Percentiles rank a stretch among this genome's conserved stretches.
Evolutionary conservation across 306 rosid species (phyloP).

Genomic region (Senna tora): DNA sequence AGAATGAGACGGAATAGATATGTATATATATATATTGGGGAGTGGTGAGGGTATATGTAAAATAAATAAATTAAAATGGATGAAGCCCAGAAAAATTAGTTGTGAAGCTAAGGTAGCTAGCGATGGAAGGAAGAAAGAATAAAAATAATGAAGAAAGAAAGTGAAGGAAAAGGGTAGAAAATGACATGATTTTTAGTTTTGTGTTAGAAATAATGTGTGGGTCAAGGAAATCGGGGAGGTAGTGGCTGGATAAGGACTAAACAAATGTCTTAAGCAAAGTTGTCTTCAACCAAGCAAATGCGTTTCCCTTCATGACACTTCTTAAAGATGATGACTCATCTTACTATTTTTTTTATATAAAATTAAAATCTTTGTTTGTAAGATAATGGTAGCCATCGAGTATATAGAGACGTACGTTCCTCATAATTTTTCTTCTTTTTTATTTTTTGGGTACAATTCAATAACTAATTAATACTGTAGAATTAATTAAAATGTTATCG

Average conservation of each 20-base stretch:
- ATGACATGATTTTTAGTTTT: conserved; percentile 23
- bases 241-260: conserved; percentile 51
- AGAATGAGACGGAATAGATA: no score
- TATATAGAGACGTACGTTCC: no score
- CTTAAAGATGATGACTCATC: conserved; percentile 38
- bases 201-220: conserved; percentile 38
- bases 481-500: no score
- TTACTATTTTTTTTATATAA: not conserved
- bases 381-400: not conserved
- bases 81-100: not conserved
- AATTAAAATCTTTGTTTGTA: not conserved
- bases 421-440: no score
- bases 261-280: conserved; percentile 43
- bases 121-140: no score
- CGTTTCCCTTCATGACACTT: conserved; percentile 44
- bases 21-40: no score
- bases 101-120: conserved; percentile 19
- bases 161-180: conserved; percentile 34
- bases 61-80: not conserved
- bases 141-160: not conserved
- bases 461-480: no score
- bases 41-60: conserved; percentile 11
- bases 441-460: no score
- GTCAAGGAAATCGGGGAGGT: conserved; percentile 45
- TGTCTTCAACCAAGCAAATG: conserved; percentile 55